Base-by-base conservation (phyloP, 202 grass and related monocot genomes). In the Panicum virgatum region DNA sequence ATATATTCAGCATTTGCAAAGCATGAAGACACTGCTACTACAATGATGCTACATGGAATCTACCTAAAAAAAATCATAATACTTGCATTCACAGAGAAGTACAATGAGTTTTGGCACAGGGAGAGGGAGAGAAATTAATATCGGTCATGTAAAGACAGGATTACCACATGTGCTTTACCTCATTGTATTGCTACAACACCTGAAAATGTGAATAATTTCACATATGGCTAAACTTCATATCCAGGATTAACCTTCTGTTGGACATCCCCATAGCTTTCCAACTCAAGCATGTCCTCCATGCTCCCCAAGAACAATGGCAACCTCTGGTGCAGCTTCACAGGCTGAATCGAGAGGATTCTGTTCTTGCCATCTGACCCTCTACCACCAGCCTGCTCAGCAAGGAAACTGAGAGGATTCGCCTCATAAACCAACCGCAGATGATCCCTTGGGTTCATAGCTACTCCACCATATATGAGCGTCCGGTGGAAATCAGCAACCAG, bases 231-330 rank as follows among this genome's bases (percentile, higher is more conserved):
- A 18, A 99, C 89, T 36, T 96, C 87, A 27, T 94, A 99, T 60
- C 96, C 96, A 84, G 89, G 96, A 82, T 99, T 99, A 62, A 99
- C 80, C 87, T 86, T 99, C 81, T 96, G 96, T 70, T 99, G 96
- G 19, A 96, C 89, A 87, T 87, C 90, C 7, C 80, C 89, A 7
- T 94, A 96, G 74, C 93, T 99, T 88, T 96, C 93, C 76, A 99
- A 69, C 85, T 99, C 96, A 26, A 83, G 89, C 96, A 96, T 90
- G 86, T 99, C 93, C 39, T 96, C 91, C 48, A 85, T 74, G 75
- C 96, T 94, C 18, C 96, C 96, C 39, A 99, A 72, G 85, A 99
- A 99, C 54, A 99, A 78, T 4, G 91, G 93, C 45, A 99, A 75
- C 56, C 93, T 90, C 76, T 99, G 96, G 85, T 99, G 96, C 80